These are phyloP conservation scores for Pyrenophora seminiperda DNA, from an alignment of 2,329 filamentous ascomycete species.

Conservation along the genomic window DNA sequence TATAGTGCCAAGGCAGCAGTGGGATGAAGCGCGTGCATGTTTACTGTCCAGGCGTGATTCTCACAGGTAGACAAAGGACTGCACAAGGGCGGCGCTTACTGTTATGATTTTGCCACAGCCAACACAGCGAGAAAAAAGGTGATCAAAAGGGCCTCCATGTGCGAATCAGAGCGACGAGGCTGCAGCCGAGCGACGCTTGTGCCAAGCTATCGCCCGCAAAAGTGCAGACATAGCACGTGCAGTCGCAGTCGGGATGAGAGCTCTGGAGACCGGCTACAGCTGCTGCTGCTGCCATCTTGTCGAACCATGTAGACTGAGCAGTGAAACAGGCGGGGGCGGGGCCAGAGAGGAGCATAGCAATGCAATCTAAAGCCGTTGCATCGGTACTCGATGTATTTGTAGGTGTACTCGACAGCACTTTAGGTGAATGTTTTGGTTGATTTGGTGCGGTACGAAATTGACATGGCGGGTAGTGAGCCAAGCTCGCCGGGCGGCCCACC, in stretches of 20 bases:
- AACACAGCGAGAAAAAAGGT: background rate
- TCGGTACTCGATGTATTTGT: too few species aligned
- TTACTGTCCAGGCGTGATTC: too few species aligned
- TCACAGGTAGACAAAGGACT: background rate
- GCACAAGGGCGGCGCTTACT: conserved; percentile 6
- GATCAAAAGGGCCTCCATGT: conserved; percentile 6
- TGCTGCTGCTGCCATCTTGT: too few species aligned
- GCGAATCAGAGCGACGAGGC: conserved; percentile 10
- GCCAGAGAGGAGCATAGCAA: background rate
- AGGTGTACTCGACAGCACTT: too few species aligned
- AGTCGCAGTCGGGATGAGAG: background rate
- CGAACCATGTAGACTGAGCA: too few species aligned
- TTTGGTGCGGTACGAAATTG: conserved; percentile 7
- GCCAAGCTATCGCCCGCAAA: conserved; percentile 8
- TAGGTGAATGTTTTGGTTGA: background rate
- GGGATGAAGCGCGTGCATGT: background rate
- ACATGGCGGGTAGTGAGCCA: conserved; percentile 11
- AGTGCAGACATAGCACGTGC: conserved; percentile 15
- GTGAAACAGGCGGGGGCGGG: too few species aligned
- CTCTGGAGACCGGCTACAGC: background rate
- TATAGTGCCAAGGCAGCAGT: background rate
- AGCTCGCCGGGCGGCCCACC: conserved; percentile 13
- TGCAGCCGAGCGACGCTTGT: conserved; percentile 15
- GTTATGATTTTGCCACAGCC: conserved; percentile 14
- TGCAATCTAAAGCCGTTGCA: background rate